These are phyloP conservation scores for Mycena leptocephala DNA, from an alignment of 768 basidiomycete genomes.

Conservation along the genomic window DNA sequence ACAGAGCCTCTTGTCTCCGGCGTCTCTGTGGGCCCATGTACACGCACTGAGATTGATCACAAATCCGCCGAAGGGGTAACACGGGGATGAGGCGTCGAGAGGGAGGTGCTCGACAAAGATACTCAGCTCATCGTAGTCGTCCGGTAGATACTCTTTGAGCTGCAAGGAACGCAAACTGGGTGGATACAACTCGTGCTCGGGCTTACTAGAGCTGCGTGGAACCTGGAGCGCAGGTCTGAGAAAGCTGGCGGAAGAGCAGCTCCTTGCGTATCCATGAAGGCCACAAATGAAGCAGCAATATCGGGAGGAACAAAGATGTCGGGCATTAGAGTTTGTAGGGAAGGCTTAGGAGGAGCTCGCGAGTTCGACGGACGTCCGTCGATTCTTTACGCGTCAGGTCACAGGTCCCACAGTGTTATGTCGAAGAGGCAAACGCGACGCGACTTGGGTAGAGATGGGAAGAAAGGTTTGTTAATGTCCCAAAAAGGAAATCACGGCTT, in stretches of 20 bases:
- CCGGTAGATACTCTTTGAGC: slow-evolving; percentile 41
- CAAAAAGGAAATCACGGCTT: background rate
- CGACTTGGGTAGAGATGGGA: background rate
- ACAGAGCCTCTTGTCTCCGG: slow-evolving; percentile 41
- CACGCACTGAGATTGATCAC: slow-evolving; percentile 41
- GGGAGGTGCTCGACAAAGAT: slow-evolving; percentile 40
- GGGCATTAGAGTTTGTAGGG: background rate
- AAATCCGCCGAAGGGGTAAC: slow-evolving; percentile 45
- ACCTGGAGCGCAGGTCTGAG: background rate
- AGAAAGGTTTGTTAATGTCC: background rate
- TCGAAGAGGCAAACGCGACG: slow-evolving; percentile 14
- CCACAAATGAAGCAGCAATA: background rate
- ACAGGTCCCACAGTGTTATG: slow-evolving; percentile 8
- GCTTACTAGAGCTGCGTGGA: background rate
- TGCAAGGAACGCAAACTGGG: too few species aligned
- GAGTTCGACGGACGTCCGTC: slow-evolving; percentile 14
- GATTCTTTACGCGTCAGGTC: slow-evolving; percentile 23
- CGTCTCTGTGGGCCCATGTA: slow-evolving; percentile 43
- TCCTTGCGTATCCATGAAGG: background rate
- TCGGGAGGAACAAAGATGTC: background rate
- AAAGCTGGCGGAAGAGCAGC: background rate
- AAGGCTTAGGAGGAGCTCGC: background rate
- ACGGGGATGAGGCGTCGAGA: slow-evolving; percentile 30
- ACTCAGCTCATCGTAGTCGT: slow-evolving; percentile 36
- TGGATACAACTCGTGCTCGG: too few species aligned